A percentile compares a stretch with the other conserved stretches of the same genome.
These are phyloP conservation scores for Mycena indigotica DNA, from an alignment of 768 basidiomycete species.

Conservation along the genomic window DNA sequence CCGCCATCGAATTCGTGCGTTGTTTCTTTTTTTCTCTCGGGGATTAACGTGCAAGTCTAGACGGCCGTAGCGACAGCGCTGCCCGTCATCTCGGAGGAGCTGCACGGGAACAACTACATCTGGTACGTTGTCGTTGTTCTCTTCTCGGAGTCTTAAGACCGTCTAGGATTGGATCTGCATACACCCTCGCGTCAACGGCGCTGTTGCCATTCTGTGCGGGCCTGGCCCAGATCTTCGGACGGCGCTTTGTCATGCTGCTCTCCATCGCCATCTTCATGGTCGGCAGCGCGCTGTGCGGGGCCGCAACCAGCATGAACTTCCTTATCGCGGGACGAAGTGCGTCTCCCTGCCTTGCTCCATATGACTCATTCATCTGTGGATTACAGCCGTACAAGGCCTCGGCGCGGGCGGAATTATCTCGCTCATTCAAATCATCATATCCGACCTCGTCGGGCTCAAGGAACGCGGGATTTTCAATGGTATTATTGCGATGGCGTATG, in stretches of 20 bases:
- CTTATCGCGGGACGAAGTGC: constrained; percentile 44
- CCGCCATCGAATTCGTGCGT: background rate
- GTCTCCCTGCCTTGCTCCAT: background rate
- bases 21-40: background rate
- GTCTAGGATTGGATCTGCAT: constrained; percentile 27
- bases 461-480: constrained; percentile 45
- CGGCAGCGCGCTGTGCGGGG: constrained; percentile 47
- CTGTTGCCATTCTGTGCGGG: constrained; percentile 35
- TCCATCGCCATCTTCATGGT: constrained; percentile 39
- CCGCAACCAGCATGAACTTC: constrained; percentile 41
- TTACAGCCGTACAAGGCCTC: constrained; percentile 39
- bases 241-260: constrained; percentile 34
- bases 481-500: constrained; percentile 42
- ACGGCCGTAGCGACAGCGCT: constrained; percentile 32
- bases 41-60: constrained; percentile 7
- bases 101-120: constrained; percentile 28
- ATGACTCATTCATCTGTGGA: background rate
- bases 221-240: constrained; percentile 42
- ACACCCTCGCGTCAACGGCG: constrained; percentile 31
- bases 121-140: constrained; percentile 18
- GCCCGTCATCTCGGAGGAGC: constrained; percentile 32
- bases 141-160: too few species aligned
- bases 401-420: constrained; percentile 44
- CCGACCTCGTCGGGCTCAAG: constrained; percentile 48
- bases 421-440: constrained; percentile 42